Percentiles rank a stretch among this genome's conserved stretches.
Evolutionary conservation across 2,329 filamentous ascomycete species (phyloP).

Genomic region (Pseudogymnoascus sp.): DNA sequence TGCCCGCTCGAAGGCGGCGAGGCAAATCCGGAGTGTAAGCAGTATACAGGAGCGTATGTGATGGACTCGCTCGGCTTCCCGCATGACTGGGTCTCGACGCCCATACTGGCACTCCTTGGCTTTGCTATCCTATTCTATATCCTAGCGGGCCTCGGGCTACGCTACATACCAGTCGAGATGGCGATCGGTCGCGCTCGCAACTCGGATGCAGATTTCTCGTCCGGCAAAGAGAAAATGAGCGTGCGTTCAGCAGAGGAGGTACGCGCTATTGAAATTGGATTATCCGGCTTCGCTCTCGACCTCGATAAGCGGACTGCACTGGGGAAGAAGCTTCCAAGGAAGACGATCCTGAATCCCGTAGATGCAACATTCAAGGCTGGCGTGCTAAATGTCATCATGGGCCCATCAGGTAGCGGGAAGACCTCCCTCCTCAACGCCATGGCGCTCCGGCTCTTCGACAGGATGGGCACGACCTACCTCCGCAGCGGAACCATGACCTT

Average conservation of each 20-base stretch:
- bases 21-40: slow-evolving; percentile 57
- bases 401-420: slow-evolving; percentile 71
- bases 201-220: slow-evolving; percentile 54
- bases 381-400: slow-evolving; percentile 71
- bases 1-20: slow-evolving; percentile 60
- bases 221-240: slow-evolving; percentile 64
- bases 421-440: slow-evolving; percentile 69
- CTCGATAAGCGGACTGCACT: slow-evolving; percentile 54
- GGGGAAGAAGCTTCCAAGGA: slow-evolving; percentile 47
- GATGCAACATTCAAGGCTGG: slow-evolving; percentile 62
- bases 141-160: slow-evolving; percentile 55
- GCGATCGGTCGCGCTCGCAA: slow-evolving; percentile 58
- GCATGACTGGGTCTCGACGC: slow-evolving; percentile 58
- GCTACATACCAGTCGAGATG: slow-evolving; percentile 62
- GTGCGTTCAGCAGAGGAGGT: slow-evolving; percentile 47
- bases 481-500: slow-evolving; percentile 59
- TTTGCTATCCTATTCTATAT: slow-evolving; percentile 60
- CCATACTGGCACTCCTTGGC: slow-evolving; percentile 55
- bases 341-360: slow-evolving; percentile 61
- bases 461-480: slow-evolving; percentile 55
- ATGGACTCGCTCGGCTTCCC: slow-evolving; percentile 65
- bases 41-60: slow-evolving; percentile 65
- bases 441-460: slow-evolving; percentile 59
- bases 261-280: slow-evolving; percentile 56
- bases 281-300: slow-evolving; percentile 58